These are phyloP conservation scores for Aureobasidium pullulans DNA, from an alignment of 2,329 filamentous ascomycete genomes.

Conservation along the genomic window DNA sequence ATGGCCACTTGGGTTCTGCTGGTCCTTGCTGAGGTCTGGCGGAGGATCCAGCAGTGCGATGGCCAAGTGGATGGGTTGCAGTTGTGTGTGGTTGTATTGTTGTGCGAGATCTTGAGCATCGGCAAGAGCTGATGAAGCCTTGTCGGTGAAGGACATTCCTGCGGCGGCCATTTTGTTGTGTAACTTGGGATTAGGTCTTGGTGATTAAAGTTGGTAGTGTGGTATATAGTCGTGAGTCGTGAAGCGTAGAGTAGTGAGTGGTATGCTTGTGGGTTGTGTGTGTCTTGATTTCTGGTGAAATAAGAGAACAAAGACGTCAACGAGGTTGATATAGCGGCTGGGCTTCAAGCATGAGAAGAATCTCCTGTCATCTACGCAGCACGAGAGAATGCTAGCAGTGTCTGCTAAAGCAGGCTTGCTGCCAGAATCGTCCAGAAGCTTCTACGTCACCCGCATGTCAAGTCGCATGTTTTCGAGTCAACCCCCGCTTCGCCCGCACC, in stretches of 20 bases:
- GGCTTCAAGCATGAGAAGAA: background rate
- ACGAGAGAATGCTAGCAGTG: background rate
- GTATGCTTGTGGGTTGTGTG: background rate
- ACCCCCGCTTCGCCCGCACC: background rate
- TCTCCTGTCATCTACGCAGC: background rate
- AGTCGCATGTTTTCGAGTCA: background rate
- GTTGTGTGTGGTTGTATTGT: constrained; percentile 85
- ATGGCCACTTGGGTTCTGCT: constrained; percentile 58
- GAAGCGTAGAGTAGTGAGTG: constrained; percentile 2
- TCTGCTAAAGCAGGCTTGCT: background rate
- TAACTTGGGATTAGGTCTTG: background rate
- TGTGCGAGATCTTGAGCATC: constrained; percentile 83
- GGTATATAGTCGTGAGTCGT: constrained; percentile 10
- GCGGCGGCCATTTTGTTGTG: constrained; percentile 2
- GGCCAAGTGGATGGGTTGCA: constrained; percentile 83
- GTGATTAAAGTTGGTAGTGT: background rate
- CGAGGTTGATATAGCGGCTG: background rate
- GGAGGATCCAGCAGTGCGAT: constrained; percentile 72
- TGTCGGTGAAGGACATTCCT: constrained; percentile 81
- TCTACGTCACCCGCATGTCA: background rate
- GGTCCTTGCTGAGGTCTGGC: constrained; percentile 67
- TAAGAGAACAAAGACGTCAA: background rate
- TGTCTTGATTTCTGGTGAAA: background rate
- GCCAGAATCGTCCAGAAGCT: background rate
- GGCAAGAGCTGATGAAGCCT: constrained; percentile 80